phyloP scores from a whole-genome alignment of 768 basidiomycete genomes.

The Pluteus cervinus region DNA sequence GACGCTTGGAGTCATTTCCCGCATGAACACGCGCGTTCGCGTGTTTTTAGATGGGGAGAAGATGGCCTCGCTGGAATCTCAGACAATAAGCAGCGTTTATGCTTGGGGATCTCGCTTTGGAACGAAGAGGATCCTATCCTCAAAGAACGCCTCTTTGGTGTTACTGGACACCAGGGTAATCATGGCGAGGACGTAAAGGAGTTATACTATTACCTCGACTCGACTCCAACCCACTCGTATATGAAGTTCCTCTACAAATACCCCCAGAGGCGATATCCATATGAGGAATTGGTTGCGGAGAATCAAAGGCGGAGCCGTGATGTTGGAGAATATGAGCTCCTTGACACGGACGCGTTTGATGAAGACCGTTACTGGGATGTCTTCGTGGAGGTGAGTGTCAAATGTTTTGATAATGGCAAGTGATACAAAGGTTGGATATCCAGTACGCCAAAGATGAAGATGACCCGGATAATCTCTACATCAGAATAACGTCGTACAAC shows the following conservation, averaged over 20 bases:
- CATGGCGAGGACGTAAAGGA: slow-evolving; percentile 99
- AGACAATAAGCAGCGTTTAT: slow-evolving; percentile 93
- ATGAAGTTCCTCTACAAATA: slow-evolving; percentile 99
- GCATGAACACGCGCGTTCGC: slow-evolving; percentile 86
- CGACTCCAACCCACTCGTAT: slow-evolving; percentile 98
- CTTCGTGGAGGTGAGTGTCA: slow-evolving; percentile 78
- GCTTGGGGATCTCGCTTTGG: slow-evolving; percentile 90
- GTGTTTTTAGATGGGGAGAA: slow-evolving; percentile 98
- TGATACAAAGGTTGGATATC: not conserved
- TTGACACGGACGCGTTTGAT: slow-evolving; percentile 89
- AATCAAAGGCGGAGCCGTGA: slow-evolving; percentile 77
- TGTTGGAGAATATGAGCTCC: slow-evolving; percentile 87
- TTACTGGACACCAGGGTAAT: slow-evolving; percentile 96
- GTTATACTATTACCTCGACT: slow-evolving; percentile 97
- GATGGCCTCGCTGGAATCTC: slow-evolving; percentile 97
- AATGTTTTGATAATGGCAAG: not conserved
- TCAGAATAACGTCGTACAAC: slow-evolving; percentile 95
- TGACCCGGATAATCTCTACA: slow-evolving; percentile 78
- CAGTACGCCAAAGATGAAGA: slow-evolving; percentile 98
- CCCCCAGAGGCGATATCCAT: slow-evolving; percentile 87
- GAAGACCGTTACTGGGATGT: slow-evolving; percentile 98
- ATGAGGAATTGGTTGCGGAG: slow-evolving; percentile 88
- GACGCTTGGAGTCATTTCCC: slow-evolving; percentile 97
- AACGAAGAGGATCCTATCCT: slow-evolving; percentile 92
- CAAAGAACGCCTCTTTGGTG: slow-evolving; percentile 94